Conservation (phyloP, 305 asterid species). For the Solanum hybrid region DNA sequence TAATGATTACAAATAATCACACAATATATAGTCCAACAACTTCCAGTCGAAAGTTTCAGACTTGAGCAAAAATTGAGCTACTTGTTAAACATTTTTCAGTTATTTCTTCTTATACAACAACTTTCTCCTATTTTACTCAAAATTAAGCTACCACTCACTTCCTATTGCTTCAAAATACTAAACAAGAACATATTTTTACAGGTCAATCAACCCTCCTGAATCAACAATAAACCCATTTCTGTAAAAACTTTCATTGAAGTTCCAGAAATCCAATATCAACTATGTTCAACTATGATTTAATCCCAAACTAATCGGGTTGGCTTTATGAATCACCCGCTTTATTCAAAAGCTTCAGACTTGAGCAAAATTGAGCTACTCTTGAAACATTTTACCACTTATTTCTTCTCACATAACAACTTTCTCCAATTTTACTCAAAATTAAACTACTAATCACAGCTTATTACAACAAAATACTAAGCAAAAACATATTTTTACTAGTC, state of each 20-base stretch:
- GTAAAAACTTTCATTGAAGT: not conserved
- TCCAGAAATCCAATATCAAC: not conserved
- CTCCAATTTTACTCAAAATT: not conserved
- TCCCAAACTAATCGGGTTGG: not conserved
- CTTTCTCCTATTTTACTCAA: not conserved
- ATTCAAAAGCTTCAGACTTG: not conserved
- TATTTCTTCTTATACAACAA: not conserved
- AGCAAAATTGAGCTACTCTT: not conserved
- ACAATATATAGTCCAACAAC: not conserved
- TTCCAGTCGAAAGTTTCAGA: not conserved
- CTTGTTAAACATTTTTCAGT: not conserved
- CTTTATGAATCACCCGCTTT: not conserved
- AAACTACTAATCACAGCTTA: not conserved
- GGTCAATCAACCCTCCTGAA: not conserved
- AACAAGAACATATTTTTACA: not conserved
- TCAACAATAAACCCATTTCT: not conserved
- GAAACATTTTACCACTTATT: not conserved
- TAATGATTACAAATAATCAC: not conserved
- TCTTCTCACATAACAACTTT: not conserved
- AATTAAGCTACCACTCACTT: not conserved
- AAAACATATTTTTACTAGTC: not conserved
- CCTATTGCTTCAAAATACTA: not conserved
- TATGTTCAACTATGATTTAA: not conserved
- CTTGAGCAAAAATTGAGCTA: not conserved
- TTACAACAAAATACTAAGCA: not conserved